Evolutionary conservation across 371 early-diverging fungal species (phyloP), one percentile per base, ranked within the genome.

Genomic region (Zychaea mexicana): DNA sequence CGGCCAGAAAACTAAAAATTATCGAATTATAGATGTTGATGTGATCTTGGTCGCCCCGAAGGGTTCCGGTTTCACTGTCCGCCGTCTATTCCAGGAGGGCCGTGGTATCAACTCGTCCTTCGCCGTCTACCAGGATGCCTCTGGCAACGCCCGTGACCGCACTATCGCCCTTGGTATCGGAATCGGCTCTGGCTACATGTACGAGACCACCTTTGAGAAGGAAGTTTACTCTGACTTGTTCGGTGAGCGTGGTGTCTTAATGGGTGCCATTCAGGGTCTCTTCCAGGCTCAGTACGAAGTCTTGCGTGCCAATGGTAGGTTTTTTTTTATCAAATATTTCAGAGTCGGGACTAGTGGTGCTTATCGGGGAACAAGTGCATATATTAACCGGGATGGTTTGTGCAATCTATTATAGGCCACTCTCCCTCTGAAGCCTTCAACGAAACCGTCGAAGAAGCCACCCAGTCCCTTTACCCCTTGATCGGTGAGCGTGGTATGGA

Each of bases 401-500:
- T n/a, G n/a, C n/a, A n/a, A n/a, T n/a, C n/a, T n/a, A n/a, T n/a
- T n/a, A n/a, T 52, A 65, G 71, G 91, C 63, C 98, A 98, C 90
- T 85, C 93, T 38, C 98, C 98, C 60, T 96, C 96, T 31, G 98
- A 98, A 84, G 98, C 98, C 15, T 98, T 96, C 88, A 98, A 98
- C 84, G 98, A 98, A 82, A 98, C 98, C 67, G 98, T 98, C 69
- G 98, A 98, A 85, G 98, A 98, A 82, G 98, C 97, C 60, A 98
- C 98, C 13, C 97, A 98, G 82, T 96, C 96, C 52, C 89, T 98
- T 49, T 96, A 95, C 81, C 98, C 98, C 46, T 87, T 98, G 77
- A 93, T 98, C 71, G 96, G 95, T 76, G 94, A 91, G 67, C 93
- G 94, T 71, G 98, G 98, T 72, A 96, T 97, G 96, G 96, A 95